Percentiles rank a stretch among this genome's conserved stretches.
These are phyloP conservation scores for Kuraishia cidri DNA, from an alignment of 805 yeast genomes.

Conservation along the genomic window DNA sequence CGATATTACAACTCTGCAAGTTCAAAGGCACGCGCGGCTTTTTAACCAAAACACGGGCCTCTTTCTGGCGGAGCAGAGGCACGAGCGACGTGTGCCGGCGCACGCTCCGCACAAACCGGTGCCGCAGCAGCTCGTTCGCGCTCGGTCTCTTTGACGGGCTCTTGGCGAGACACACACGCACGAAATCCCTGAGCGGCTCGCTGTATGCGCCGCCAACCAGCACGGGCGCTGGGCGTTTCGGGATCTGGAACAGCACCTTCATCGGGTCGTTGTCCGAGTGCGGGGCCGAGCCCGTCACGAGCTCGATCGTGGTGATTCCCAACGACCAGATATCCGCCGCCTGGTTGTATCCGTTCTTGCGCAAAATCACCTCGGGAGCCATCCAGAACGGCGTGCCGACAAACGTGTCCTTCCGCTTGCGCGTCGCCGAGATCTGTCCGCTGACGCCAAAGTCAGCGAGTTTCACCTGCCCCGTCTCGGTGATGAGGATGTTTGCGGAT, in stretches of 20 bases:
- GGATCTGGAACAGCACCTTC: slow-evolving; percentile 67
- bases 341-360: slow-evolving; percentile 58
- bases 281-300: slow-evolving; percentile 80
- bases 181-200: slow-evolving; percentile 25
- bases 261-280: slow-evolving; percentile 63
- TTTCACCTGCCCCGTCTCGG: slow-evolving; percentile 62
- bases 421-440: slow-evolving; percentile 60
- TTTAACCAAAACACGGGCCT: neutral
- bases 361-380: slow-evolving; percentile 92
- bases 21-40: neutral
- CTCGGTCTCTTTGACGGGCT: slow-evolving; percentile 12
- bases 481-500: slow-evolving; percentile 78
- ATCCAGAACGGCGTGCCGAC: slow-evolving; percentile 98
- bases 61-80: slow-evolving; percentile 28
- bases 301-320: slow-evolving; percentile 87
- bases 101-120: slow-evolving; percentile 36
- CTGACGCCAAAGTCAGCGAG: slow-evolving; percentile 93
- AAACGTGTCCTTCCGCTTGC: slow-evolving; percentile 55
- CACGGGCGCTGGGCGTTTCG: slow-evolving; percentile 54
- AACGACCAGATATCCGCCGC: slow-evolving; percentile 95
- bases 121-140: slow-evolving; percentile 41
- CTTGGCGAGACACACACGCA: slow-evolving; percentile 6
- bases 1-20: neutral
- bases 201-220: slow-evolving; percentile 34
- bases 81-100: slow-evolving; percentile 20